These are phyloP conservation scores for Sclerotinia subarctica DNA, from an alignment of 2,329 filamentous ascomycete genomes.

Conservation along the genomic window DNA sequence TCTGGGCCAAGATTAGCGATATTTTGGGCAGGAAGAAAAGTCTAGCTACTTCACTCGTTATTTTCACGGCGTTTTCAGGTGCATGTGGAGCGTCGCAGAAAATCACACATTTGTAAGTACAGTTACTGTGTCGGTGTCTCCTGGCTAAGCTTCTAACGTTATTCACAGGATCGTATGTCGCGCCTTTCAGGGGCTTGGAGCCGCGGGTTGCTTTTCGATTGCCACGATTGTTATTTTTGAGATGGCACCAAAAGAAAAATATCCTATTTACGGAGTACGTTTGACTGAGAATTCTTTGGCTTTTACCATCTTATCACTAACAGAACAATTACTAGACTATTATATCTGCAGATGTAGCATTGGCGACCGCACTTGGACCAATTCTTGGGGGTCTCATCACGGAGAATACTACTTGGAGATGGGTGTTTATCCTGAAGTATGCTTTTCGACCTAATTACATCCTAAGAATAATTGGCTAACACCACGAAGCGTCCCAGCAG, in stretches of 20 bases:
- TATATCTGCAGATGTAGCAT: not conserved
- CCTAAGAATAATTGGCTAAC: not conserved
- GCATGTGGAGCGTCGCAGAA: not conserved
- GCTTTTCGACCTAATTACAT: conserved; percentile 32
- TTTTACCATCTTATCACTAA: too few relatives aligned
- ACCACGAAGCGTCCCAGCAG: not conserved
- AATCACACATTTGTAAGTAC: not conserved
- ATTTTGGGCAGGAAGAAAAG: not conserved
- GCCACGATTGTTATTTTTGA: not conserved
- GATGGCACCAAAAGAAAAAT: conserved; percentile 8
- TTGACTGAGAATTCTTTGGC: too few relatives aligned
- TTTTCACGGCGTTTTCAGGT: not conserved
- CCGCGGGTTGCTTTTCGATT: not conserved
- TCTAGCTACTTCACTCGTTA: not conserved
- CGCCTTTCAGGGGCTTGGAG: not conserved
- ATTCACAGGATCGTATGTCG: not conserved
- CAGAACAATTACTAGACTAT: conserved; percentile 22
- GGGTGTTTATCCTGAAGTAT: conserved; percentile 23
- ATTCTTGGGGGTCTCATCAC: not conserved
- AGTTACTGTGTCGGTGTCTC: not conserved
- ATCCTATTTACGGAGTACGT: not conserved
- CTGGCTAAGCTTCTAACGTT: not conserved
- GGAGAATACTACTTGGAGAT: conserved; percentile 12
- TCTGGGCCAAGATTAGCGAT: conserved; percentile 5
- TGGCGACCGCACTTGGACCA: conserved; percentile 40